Conservation (phyloP, 148 eudicot genomes). For the Rhododendron molle region DNA sequence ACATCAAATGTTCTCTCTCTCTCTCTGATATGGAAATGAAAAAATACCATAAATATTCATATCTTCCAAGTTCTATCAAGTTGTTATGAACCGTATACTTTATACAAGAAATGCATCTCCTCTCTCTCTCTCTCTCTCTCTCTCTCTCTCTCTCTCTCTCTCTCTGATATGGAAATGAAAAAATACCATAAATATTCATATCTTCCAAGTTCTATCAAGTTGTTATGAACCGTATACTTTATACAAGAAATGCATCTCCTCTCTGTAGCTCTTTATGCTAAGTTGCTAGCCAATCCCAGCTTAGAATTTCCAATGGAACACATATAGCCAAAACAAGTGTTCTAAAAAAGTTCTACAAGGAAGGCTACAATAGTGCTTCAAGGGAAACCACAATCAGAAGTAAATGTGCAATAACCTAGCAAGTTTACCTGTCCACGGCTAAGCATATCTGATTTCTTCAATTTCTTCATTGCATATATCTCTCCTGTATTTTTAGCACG, state of each 20-base stretch:
- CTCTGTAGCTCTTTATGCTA: not conserved
- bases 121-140: not conserved
- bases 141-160: too few relatives aligned
- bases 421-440: slow-evolving; percentile 64
- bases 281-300: not conserved
- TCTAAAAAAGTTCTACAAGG: not conserved
- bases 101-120: not conserved
- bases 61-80: not conserved
- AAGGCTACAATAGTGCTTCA: not conserved
- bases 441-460: slow-evolving; percentile 76
- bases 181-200: not conserved
- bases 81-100: not conserved
- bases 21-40: slow-evolving; percentile 1
- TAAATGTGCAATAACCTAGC: not conserved
- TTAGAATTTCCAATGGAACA: not conserved
- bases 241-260: not conserved
- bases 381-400: not conserved
- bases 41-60: not conserved
- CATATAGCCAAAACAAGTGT: not conserved
- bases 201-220: not conserved
- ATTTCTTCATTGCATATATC: slow-evolving; percentile 65
- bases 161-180: not conserved
- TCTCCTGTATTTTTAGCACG: slow-evolving; percentile 65
- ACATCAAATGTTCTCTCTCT: not conserved
- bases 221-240: not conserved